Evolutionary conservation across 2,329 filamentous ascomycete genomes (phyloP).

Genomic region (Paecilomyces dactylethromorphus): DNA sequence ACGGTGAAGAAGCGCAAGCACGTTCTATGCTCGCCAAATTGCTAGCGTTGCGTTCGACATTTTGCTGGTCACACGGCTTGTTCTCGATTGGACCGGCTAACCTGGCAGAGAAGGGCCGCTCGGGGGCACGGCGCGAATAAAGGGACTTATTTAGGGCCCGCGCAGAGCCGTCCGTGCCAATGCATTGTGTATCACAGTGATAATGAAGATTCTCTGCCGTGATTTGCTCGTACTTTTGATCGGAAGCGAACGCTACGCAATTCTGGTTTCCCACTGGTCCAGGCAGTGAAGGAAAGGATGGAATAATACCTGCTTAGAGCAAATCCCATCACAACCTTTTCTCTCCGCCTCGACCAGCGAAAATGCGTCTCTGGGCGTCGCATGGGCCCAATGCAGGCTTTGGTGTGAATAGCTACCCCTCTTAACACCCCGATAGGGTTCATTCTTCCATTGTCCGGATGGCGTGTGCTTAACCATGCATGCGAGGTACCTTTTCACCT

Average conservation of each 20-base stretch:
- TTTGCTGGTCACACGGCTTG: not conserved
- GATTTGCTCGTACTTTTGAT: not conserved
- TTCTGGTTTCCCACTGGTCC: not conserved
- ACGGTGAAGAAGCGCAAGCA: not conserved
- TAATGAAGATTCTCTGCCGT: slow-evolving; percentile 15
- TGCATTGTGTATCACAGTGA: slow-evolving; percentile 29
- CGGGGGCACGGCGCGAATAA: not conserved
- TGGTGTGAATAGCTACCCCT: not conserved
- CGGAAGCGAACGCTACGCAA: not conserved
- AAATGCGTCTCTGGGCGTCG: not conserved
- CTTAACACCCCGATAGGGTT: not conserved
- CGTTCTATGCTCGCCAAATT: not conserved
- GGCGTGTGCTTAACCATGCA: not conserved
- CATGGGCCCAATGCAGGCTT: not conserved
- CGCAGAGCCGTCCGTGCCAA: slow-evolving; percentile 8
- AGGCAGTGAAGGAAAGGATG: not conserved
- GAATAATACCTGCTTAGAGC: not conserved
- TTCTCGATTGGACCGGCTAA: not conserved
- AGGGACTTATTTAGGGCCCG: slow-evolving; percentile 5
- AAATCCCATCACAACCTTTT: not conserved
- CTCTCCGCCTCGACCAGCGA: not conserved
- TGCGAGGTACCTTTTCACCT: not conserved
- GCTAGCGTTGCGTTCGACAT: not conserved
- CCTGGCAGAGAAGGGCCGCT: not conserved
- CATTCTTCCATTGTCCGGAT: not conserved